Base-by-base conservation (phyloP, 768 basidiomycete genomes). In the Rhizopogon rudus region DNA sequence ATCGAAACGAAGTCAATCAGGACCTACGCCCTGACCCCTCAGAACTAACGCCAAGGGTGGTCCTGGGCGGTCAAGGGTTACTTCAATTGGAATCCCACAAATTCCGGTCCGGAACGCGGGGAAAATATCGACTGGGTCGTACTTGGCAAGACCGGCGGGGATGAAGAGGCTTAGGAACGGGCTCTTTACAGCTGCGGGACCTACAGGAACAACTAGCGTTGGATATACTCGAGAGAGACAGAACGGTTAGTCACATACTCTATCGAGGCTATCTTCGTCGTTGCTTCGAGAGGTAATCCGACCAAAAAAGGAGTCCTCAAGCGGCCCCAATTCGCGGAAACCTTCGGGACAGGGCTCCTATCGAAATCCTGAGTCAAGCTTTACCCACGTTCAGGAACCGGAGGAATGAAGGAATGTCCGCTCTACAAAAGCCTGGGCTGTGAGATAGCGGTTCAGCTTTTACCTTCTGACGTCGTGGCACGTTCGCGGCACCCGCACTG, bases 301-400 rank as follows among this genome's bases (percentile, higher is more conserved):
- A 48, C 46, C 14, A 35, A 35, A 48, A 48, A 48, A 20, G 33
- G 46, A 35, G 20, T 35, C 2, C 10, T 35, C 17, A 33, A 48
- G 17, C 17, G 13, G 4, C 14, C 17, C 33, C 20, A 31, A 17
- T 6, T 46, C 22, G 29, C 44, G 44, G 44, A 17, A 17, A n/a
- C 10, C 17, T 46, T 46, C 44, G 29, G 44, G 44, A 29, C 9
- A 33, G 20, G 43, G 14, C 22, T 44, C 29, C 44, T 45, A 45
- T 45, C n/a, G 45, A 48, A 48, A 20, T 20, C 25, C 25, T 3
- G 25, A 25, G 25, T 9, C 31, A 1, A 31, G 16, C 28, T 29
- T 17, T 49, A 49, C 46, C 46, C 33, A 49, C 33, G 46, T 22
- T 22, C 46, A 49, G 46, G 46, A 35, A 49, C 46, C 46, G 46